A percentile compares a stretch with the other conserved stretches of the same genome.
These are phyloP conservation scores for Thuja plicata DNA, from an alignment of 83 land plant species.

Conservation along the genomic window DNA sequence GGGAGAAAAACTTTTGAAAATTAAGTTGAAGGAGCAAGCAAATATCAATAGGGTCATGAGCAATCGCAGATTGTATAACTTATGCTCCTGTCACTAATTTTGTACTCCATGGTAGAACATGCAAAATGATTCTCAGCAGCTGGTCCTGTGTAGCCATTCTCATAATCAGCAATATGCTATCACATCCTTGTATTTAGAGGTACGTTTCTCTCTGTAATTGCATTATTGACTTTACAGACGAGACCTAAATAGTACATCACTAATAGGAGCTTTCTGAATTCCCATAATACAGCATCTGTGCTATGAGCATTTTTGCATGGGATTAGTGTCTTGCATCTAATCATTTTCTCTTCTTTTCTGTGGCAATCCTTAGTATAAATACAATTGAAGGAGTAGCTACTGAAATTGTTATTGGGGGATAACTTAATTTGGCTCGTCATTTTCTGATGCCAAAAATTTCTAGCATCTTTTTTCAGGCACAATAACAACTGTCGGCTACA, in stretches of 20 bases:
- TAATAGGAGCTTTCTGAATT: not conserved
- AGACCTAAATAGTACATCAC: not conserved
- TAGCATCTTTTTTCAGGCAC: not conserved
- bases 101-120: not conserved
- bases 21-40: not conserved
- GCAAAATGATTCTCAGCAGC: not conserved
- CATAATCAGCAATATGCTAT: too few relatives aligned
- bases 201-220: not conserved
- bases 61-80: not conserved
- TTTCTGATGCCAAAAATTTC: not conserved
- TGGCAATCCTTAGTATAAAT: not conserved
- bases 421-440: not conserved
- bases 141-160: not conserved
- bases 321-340: not conserved
- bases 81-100: not conserved
- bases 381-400: not conserved
- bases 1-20: not conserved
- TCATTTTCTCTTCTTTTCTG: not conserved
- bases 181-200: too few relatives aligned
- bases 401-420: too few relatives aligned
- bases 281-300: not conserved
- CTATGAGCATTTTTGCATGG: not conserved
- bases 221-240: not conserved
- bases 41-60: not conserved
- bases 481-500: not conserved